phyloP scores from a whole-genome alignment of 257 asterid genomes.

The Handroanthus guayacan region DNA sequence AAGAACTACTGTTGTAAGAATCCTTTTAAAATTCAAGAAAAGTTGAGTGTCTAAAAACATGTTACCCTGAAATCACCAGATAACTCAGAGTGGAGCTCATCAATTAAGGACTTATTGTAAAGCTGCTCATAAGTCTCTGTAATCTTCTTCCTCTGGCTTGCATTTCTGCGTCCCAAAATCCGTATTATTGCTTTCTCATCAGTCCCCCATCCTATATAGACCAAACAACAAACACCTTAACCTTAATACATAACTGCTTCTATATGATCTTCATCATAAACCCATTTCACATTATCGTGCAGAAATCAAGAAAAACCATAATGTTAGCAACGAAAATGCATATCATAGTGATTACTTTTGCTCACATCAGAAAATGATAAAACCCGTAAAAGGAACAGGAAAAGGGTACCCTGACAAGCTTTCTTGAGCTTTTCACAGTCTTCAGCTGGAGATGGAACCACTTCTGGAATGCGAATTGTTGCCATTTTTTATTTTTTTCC shows the following conservation, averaged over 20 bases:
- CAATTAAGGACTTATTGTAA: slow-evolving; percentile 63
- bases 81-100: slow-evolving; percentile 57
- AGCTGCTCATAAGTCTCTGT: slow-evolving; percentile 63
- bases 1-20: background rate
- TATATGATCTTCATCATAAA: slow-evolving; percentile 4
- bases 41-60: background rate
- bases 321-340: background rate
- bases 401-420: slow-evolving; percentile 61
- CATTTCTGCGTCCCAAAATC: slow-evolving; percentile 72
- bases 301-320: too few relatives aligned
- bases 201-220: slow-evolving; percentile 66
- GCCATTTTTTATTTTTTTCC: slow-evolving; percentile 45
- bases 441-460: slow-evolving; percentile 65
- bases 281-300: background rate
- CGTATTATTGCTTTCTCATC: slow-evolving; percentile 68
- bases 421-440: slow-evolving; percentile 64
- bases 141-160: slow-evolving; percentile 66
- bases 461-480: slow-evolving; percentile 59
- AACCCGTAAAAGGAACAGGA: background rate
- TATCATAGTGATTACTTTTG: background rate
- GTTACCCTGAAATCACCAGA: slow-evolving; percentile 85
- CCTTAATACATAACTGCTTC: background rate
- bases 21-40: background rate
- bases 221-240: slow-evolving; percentile 35
- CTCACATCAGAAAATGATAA: background rate